A percentile compares a stretch with the other conserved stretches of the same genome.
Evolutionary conservation across 768 basidiomycete species (phyloP).

Genomic region (Calocera viscosa): DNA sequence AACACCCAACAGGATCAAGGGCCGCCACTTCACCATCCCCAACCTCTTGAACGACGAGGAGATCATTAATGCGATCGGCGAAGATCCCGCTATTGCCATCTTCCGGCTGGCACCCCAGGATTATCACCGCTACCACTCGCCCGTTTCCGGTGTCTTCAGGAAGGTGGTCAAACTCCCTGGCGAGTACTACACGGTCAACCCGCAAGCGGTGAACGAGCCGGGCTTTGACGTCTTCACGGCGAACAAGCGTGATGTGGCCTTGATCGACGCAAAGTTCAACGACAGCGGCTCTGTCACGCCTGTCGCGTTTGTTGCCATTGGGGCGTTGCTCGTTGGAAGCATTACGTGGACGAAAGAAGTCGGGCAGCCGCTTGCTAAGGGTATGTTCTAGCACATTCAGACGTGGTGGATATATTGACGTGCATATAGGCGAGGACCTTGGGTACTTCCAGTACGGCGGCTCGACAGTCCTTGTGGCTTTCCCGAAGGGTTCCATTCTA

Average conservation of each 20-base stretch:
- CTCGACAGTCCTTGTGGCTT: conserved; percentile 53
- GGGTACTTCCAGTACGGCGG: conserved; percentile 62
- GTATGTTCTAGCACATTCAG: conserved; percentile 27
- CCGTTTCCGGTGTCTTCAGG: conserved; percentile 43
- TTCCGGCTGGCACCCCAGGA: conserved; percentile 68
- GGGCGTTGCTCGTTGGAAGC: conserved; percentile 69
- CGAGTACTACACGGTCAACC: conserved; percentile 64
- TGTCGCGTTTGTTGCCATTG: conserved; percentile 61
- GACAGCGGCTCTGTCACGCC: conserved; percentile 26
- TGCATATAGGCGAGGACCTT: not conserved
- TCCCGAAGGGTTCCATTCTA: conserved; percentile 41
- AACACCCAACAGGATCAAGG: conserved; percentile 43
- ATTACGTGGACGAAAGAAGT: conserved; percentile 46
- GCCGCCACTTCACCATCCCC: conserved; percentile 53
- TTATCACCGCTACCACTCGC: conserved; percentile 70
- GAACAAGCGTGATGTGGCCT: conserved; percentile 46
- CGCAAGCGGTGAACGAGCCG: conserved; percentile 59
- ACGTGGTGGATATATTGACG: not conserved
- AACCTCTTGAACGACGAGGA: conserved; percentile 40
- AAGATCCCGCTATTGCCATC: conserved; percentile 38
- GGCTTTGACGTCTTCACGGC: conserved; percentile 54
- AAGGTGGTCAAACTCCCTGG: conserved; percentile 39
- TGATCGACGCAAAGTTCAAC: conserved; percentile 37
- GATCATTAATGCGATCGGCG: conserved; percentile 30
- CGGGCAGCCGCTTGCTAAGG: conserved; percentile 31